Base-by-base conservation (phyloP, 495 filamentous ascomycete species). In the Darksidea phi region DNA sequence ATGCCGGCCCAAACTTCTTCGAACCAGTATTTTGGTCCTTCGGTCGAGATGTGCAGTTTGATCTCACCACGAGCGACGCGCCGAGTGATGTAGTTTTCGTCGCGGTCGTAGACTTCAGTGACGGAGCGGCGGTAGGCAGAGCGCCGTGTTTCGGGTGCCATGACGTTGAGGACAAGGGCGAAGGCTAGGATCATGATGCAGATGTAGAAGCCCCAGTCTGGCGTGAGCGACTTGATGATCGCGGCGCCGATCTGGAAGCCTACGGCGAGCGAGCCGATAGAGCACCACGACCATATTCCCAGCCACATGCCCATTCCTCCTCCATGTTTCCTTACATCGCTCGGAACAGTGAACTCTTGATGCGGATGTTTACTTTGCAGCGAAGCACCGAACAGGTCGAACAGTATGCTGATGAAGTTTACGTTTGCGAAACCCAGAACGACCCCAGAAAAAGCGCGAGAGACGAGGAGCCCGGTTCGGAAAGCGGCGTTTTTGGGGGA, bases 221-320 rank as follows among this genome's bases (percentile, higher is more conserved):
- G 86, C 58, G 78, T 75, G 18, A 83, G 67, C 10, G 48, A 63
- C 51, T 84, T 80, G 63, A 90, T 85, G 66, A 89, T 83, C 28
- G 77, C 63, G 25, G 86, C 84, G 11, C 88, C 88, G 55, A 87
- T 74, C 34, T 87, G 61, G 62, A 89, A 90, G 10, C 88, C 88
- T 26, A 88, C 59, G 2, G 84, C 82, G 42, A 89, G 72, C 26
- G 83, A 86, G 8, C 85, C 86, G 52, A 85, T 85, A 59, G 79
- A 86, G 65, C 85, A 85, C 82, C 85, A 91, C 3, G 84, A 83
- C 85, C 87, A 91, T 25, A 90, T 75, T 3, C 88, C 87, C 36
- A 91, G 76, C 88, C 88, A 91, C 15, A 88, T 71, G 3, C 88
- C 88, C 73, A 89, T 84, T 2, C 88, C 87, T 34, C 87, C 87